Base-by-base conservation (phyloP, 23 red algal genomes). In the Gracilaria domingensis region DNA sequence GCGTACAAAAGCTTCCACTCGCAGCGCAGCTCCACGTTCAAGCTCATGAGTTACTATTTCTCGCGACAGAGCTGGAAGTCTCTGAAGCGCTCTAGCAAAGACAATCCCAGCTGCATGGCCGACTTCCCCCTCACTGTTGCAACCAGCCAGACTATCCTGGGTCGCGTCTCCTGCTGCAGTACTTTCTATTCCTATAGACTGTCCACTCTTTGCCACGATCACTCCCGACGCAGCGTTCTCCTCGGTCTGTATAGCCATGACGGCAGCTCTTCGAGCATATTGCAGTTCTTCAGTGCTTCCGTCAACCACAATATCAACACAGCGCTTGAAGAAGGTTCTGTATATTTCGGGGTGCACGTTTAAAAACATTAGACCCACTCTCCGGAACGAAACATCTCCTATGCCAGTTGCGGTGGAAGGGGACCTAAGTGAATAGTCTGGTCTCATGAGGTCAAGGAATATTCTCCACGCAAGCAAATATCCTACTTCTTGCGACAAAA, bases 31-130 rank as follows among this genome's bases (percentile, higher is more conserved):
- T 21, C 84, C 91, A 57, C 85, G 86, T 54, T 87, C 77, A 12
- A 90, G 65, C 16, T 83, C 67, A 57, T 92, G 73, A 48, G 47
- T 81, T 30, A 85, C 79, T 57, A 80, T 60, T 75, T 90, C 85
- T 36, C 96, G 25, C 4, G 96, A 98, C 59, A 94, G 66, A 24
- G 96, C 96, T 28, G 96, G 96, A 51, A 98, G 66, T 73, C 80
- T 81, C 64, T 89, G 86, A 49, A 98, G 92, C 40, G 86, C 87
- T 59, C 81, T 81, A 29, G 86, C 95, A 78, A 97, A 97, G 8
- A 90, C 93, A 23, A 87, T 87, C 29, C 92, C 92, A 28, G 83
- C 92, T 12, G 76, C 75, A 32, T 64, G 71, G 58, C 92, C 92
- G 0, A 94, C 83, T 17, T 51, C 71, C 25, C 23, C 77, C 26